A percentile compares a stretch with the other conserved stretches of the same genome.
Conservation (phyloP, 2,329 filamentous ascomycete species). For the Cyphellophora attinorum region DNA sequence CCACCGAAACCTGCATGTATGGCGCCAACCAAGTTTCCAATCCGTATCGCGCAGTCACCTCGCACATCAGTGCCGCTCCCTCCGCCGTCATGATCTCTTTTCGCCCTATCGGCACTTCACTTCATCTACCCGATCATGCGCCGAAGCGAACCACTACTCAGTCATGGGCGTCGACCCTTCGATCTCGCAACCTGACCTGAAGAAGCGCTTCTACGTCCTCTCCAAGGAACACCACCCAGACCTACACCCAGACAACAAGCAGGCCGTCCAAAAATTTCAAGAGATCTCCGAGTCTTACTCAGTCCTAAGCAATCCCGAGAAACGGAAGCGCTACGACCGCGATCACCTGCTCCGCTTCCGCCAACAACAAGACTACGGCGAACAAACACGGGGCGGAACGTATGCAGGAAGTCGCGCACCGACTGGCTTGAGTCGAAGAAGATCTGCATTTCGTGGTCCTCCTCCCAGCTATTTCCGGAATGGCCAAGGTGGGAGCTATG, state of each 20-base stretch:
- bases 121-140: constrained; percentile 6
- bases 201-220: constrained; percentile 85
- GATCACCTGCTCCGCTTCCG: constrained; percentile 28
- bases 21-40: constrained; percentile 2
- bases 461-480: constrained; percentile 80
- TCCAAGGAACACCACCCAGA: constrained; percentile 92
- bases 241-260: constrained; percentile 67
- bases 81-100: constrained; percentile 6
- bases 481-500: constrained; percentile 59
- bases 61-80: background rate
- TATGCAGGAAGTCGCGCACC: constrained; percentile 49
- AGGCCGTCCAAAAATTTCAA: constrained; percentile 67
- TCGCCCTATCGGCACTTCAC: constrained; percentile 7
- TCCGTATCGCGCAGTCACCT: constrained; percentile 1
- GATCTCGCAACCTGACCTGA: constrained; percentile 69
- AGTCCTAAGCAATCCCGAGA: constrained; percentile 60
- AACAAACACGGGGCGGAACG: constrained; percentile 21
- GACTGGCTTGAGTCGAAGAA: constrained; percentile 67
- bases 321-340: constrained; percentile 73
- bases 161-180: constrained; percentile 61
- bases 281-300: constrained; percentile 77
- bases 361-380: constrained; percentile 21
- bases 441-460: constrained; percentile 70
- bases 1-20: no score
- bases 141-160: constrained; percentile 62